These are phyloP conservation scores for Sedum album DNA, from an alignment of 164 flowering plant species.

Conservation along the genomic window DNA sequence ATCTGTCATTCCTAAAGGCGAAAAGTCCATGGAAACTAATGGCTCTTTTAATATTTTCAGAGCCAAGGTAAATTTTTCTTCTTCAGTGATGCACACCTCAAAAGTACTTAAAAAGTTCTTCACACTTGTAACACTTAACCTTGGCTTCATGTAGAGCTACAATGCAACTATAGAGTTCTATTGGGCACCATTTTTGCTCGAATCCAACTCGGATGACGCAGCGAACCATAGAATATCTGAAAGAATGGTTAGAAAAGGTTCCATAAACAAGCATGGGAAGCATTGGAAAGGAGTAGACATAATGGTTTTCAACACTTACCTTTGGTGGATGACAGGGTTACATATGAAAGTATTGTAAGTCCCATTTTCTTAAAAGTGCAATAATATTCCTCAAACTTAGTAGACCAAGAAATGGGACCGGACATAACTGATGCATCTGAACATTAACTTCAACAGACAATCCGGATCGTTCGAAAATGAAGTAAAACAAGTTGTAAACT, in stretches of 20 bases:
- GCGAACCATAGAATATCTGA: slow-evolving; percentile 43
- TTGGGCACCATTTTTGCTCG: slow-evolving; percentile 93
- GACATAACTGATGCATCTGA: background rate
- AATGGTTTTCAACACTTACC: slow-evolving; percentile 57
- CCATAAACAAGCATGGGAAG: slow-evolving; percentile 51
- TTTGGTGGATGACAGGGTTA: slow-evolving; percentile 73
- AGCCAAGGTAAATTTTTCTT: slow-evolving; percentile 36
- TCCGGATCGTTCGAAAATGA: slow-evolving; percentile 51
- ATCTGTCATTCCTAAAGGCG: slow-evolving; percentile 43
- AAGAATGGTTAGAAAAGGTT: slow-evolving; percentile 53
- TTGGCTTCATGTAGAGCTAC: slow-evolving; percentile 40
- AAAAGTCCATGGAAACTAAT: slow-evolving; percentile 59
- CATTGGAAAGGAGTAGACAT: slow-evolving; percentile 61
- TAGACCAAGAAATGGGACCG: background rate
- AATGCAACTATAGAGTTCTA: slow-evolving; percentile 92
- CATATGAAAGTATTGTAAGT: slow-evolving; percentile 46
- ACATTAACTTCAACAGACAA: background rate
- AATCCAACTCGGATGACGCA: slow-evolving; percentile 71
- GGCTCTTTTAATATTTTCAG: slow-evolving; percentile 71
- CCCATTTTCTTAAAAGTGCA: background rate
- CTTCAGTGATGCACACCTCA: background rate
- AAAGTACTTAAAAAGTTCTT: background rate
- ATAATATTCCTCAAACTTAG: background rate
- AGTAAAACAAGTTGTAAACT: slow-evolving; percentile 31
- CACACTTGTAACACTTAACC: background rate